Conservation (phyloP, 2,329 filamentous ascomycete genomes). For the Rutstroemia sp. region DNA sequence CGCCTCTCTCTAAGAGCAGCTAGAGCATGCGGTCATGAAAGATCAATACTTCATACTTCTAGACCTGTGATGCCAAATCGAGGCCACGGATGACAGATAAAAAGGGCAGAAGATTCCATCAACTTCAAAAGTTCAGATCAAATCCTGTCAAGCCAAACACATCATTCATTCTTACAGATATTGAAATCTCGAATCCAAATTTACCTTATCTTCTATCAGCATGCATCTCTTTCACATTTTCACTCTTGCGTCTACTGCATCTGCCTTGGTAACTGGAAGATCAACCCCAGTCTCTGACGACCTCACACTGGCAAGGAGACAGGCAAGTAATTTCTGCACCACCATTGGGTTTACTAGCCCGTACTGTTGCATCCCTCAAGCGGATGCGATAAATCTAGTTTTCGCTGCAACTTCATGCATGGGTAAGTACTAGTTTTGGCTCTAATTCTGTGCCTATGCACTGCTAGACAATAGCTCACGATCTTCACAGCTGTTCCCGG, state of each 20-base stretch:
- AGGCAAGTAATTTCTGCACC: neutral
- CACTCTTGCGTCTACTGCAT: neutral
- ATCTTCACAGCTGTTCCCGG: neutral
- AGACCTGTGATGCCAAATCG: too few relatives aligned
- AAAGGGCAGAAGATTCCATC: neutral
- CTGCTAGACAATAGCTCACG: neutral
- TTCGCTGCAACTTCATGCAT: neutral
- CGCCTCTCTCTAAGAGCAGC: neutral
- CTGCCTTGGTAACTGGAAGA: neutral
- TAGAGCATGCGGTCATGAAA: neutral
- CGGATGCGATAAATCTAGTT: neutral
- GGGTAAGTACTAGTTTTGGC: neutral
- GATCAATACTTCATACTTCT: neutral
- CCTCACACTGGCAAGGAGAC: neutral
- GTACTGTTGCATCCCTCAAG: neutral
- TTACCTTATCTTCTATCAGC: neutral
- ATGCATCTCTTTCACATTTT: neutral
- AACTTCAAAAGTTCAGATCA: too few relatives aligned
- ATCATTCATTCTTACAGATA: neutral
- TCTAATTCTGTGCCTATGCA: too few relatives aligned
- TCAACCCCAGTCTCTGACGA: neutral
- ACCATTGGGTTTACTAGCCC: neutral
- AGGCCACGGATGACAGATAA: neutral
- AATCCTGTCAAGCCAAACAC: neutral
- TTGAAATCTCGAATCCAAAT: neutral